Evolutionary conservation across 371 early-diverging fungal genomes (phyloP).

Genomic region (Basidiobolus meristosporus): DNA sequence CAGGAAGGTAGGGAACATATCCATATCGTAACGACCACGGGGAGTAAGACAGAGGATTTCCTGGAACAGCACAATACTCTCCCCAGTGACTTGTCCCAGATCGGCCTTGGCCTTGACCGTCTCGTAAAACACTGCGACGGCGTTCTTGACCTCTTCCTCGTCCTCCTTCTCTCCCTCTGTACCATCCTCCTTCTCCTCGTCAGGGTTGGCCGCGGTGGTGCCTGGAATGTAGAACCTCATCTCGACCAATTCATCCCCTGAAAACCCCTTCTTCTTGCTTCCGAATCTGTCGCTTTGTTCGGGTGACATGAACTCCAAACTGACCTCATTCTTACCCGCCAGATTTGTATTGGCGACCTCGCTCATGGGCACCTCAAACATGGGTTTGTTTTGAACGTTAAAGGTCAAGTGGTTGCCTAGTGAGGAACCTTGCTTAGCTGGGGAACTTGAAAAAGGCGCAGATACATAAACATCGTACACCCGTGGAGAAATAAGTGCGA

Average conservation of each 20-base stretch:
- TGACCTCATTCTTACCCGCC: constrained; percentile 80
- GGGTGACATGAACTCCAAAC: constrained; percentile 67
- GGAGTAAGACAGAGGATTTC: constrained; percentile 83
- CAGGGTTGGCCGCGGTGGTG: constrained; percentile 26
- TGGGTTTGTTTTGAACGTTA: constrained; percentile 55
- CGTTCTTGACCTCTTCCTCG: too few species aligned
- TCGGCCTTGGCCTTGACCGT: constrained; percentile 83
- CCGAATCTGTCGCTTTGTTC: constrained; percentile 33
- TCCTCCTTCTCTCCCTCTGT: constrained; percentile 5
- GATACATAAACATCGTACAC: constrained; percentile 2
- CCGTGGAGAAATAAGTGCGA: background rate
- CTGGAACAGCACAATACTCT: constrained; percentile 75
- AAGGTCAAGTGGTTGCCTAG: constrained; percentile 55
- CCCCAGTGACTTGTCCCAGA: constrained; percentile 67
- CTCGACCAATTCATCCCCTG: constrained; percentile 73
- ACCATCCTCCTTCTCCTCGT: constrained; percentile 26
- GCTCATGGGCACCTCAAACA: constrained; percentile 81
- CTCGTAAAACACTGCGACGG: constrained; percentile 47
- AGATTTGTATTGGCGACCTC: constrained; percentile 78
- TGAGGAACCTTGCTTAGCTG: background rate
- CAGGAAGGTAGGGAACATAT: constrained; percentile 78
- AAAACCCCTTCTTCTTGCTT: constrained; percentile 11
- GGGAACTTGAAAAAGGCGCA: background rate
- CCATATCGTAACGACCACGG: constrained; percentile 90
- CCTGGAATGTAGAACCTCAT: constrained; percentile 89